phyloP scores from a whole-genome alignment of 257 asterid genomes.

The Rhazya stricta region DNA sequence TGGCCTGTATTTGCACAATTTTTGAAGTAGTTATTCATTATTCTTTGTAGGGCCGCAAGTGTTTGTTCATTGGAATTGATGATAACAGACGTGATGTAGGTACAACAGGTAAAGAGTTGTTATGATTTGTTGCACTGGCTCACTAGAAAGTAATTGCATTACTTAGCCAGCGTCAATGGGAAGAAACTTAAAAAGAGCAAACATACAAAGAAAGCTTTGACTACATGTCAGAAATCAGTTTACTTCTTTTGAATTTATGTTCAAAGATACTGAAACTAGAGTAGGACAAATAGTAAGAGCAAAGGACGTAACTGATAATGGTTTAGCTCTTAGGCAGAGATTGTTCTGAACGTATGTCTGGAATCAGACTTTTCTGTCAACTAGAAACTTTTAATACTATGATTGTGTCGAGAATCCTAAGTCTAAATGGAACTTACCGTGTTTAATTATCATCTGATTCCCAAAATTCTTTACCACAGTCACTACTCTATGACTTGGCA shows the following conservation, averaged over 20 bases:
- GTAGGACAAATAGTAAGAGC: background rate
- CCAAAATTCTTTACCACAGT: constrained; percentile 1
- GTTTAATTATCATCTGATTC: background rate
- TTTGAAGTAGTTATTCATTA: constrained; percentile 14
- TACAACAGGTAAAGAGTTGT: constrained; percentile 59
- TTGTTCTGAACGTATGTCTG: background rate
- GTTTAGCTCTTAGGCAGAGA: background rate
- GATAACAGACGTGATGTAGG: constrained; percentile 70
- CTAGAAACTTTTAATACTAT: background rate
- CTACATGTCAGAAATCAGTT: background rate
- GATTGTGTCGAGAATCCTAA: background rate
- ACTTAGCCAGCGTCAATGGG: background rate
- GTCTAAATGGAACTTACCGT: background rate
- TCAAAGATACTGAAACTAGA: background rate
- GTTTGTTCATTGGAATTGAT: constrained; percentile 75
- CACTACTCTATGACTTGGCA: background rate
- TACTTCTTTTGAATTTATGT: background rate
- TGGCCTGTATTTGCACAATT: background rate
- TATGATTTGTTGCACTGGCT: background rate
- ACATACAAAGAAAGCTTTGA: background rate
- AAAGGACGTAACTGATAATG: background rate
- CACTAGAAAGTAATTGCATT: background rate
- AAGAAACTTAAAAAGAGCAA: background rate
- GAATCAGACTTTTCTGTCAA: background rate
- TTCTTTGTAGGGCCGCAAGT: constrained; percentile 53